These are phyloP conservation scores for Boletus rubescentipes DNA, from an alignment of 768 basidiomycete genomes.

Conservation along the genomic window DNA sequence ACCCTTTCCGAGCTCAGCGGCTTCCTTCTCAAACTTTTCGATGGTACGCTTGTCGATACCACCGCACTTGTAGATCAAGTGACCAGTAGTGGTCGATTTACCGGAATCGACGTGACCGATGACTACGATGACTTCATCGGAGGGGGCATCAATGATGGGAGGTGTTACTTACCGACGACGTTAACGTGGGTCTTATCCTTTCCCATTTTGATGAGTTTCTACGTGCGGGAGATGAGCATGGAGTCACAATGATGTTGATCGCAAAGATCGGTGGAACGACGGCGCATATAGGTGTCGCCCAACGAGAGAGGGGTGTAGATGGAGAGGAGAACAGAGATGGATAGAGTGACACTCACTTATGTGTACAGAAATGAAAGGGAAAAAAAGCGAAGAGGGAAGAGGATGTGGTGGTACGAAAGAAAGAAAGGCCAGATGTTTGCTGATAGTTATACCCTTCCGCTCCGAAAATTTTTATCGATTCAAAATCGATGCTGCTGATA, in stretches of 20 bases:
- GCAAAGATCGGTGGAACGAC: constrained; percentile 20
- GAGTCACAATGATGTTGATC: constrained; percentile 14
- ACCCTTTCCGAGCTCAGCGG: constrained; percentile 99
- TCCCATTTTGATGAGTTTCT: constrained; percentile 81
- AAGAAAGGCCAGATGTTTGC: constrained; percentile 45
- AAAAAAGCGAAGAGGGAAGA: constrained; percentile 29
- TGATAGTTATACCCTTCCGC: constrained; percentile 57
- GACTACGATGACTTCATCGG: constrained; percentile 52
- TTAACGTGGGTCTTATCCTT: constrained; percentile 97
- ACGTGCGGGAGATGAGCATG: constrained; percentile 15
- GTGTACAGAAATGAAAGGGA: constrained; percentile 40
- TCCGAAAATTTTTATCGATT: constrained; percentile 64
- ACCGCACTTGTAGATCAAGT: constrained; percentile 99
- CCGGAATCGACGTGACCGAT: constrained; percentile 99
- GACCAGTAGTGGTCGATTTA: constrained; percentile 99
- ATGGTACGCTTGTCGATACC: constrained; percentile 99
- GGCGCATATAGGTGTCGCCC: constrained; percentile 16
- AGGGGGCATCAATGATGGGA: constrained; percentile 7
- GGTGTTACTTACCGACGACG: constrained; percentile 79
- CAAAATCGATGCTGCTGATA: constrained; percentile 52
- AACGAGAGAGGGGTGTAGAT: constrained; percentile 25
- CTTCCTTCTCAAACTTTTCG: constrained; percentile 99
- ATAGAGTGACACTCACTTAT: constrained; percentile 39
- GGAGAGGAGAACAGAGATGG: not conserved
- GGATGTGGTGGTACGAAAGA: constrained; percentile 37